These are phyloP conservation scores for Syzygium malaccense DNA, from an alignment of 441 rosid species.

Conservation along the genomic window DNA sequence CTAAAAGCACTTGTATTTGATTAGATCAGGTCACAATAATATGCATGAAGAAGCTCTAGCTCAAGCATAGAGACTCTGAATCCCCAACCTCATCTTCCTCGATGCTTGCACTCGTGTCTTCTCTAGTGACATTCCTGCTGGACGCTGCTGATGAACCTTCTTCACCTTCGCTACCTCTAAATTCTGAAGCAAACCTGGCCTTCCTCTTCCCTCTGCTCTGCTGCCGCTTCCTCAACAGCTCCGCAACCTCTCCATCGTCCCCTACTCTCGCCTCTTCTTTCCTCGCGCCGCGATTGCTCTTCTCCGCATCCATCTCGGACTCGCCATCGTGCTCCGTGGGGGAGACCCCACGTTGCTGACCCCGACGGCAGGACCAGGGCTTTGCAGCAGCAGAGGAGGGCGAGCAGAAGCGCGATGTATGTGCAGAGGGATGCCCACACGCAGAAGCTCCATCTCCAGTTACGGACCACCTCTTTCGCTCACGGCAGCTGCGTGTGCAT, in stretches of 20 bases:
- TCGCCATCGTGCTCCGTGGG: neutral
- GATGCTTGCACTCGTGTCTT: neutral
- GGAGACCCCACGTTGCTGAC: neutral
- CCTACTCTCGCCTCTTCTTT: conserved; percentile 1
- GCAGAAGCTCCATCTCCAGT: conserved; percentile 74
- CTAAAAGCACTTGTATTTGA: neutral
- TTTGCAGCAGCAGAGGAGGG: conserved; percentile 34
- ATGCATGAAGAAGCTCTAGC: neutral
- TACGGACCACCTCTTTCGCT: conserved; percentile 48
- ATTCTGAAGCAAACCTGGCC: conserved; percentile 11
- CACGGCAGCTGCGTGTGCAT: conserved; percentile 54
- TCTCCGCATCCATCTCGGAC: neutral
- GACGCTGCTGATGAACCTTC: conserved; percentile 20
- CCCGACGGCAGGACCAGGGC: conserved; percentile 29
- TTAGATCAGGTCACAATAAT: neutral
- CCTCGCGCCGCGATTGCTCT: neutral
- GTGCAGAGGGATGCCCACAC: conserved; percentile 54
- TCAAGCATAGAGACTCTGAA: neutral
- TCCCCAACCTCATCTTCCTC: neutral
- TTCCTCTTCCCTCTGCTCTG: conserved; percentile 41
- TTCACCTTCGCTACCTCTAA: neutral
- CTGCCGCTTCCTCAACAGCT: conserved; percentile 34
- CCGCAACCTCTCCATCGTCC: conserved; percentile 16
- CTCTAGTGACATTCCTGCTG: conserved; percentile 22
- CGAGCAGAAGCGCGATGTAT: conserved; percentile 24